These are phyloP conservation scores for Miamiensis avidus DNA, from an alignment of 169 alveolate genomes.

Conservation along the genomic window DNA sequence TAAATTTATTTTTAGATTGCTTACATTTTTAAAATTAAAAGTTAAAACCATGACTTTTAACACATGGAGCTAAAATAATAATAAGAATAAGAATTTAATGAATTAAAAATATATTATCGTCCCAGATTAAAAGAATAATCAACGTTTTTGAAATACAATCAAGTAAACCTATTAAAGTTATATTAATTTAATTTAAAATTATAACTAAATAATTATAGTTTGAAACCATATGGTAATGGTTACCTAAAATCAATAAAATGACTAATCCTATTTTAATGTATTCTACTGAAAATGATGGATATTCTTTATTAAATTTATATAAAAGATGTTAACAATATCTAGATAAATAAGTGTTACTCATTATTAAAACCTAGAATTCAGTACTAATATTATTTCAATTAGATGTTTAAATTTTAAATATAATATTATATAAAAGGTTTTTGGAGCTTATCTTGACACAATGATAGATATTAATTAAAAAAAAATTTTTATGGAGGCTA, in stretches of 20 bases:
- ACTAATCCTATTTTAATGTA: slow-evolving; percentile 31
- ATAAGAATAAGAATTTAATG: neutral
- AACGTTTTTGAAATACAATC: slow-evolving; percentile 22
- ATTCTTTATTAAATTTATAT: slow-evolving; percentile 34
- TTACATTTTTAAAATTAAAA: too few species aligned
- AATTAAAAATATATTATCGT: slow-evolving; percentile 24
- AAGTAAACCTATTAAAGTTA: slow-evolving; percentile 20
- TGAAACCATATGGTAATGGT: slow-evolving; percentile 50
- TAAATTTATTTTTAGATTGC: neutral
- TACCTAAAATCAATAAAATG: slow-evolving; percentile 25
- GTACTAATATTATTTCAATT: neutral
- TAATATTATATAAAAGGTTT: slow-evolving; percentile 1
- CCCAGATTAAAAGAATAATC: slow-evolving; percentile 34
- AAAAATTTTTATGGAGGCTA: slow-evolving; percentile 25
- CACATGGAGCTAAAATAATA: slow-evolving; percentile 25
- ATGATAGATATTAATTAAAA: slow-evolving; percentile 5
- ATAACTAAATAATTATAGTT: slow-evolving; percentile 11
- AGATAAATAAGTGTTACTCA: slow-evolving; percentile 11
- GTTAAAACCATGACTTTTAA: slow-evolving; percentile 10
- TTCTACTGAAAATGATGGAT: slow-evolving; percentile 34
- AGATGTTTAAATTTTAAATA: neutral
- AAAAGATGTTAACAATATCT: slow-evolving; percentile 15
- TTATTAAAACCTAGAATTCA: slow-evolving; percentile 22
- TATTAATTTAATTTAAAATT: neutral
- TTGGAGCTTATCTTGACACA: slow-evolving; percentile 38